Conservation (phyloP, 495 filamentous ascomycete genomes). For the Schizothecium vesticola region DNA sequence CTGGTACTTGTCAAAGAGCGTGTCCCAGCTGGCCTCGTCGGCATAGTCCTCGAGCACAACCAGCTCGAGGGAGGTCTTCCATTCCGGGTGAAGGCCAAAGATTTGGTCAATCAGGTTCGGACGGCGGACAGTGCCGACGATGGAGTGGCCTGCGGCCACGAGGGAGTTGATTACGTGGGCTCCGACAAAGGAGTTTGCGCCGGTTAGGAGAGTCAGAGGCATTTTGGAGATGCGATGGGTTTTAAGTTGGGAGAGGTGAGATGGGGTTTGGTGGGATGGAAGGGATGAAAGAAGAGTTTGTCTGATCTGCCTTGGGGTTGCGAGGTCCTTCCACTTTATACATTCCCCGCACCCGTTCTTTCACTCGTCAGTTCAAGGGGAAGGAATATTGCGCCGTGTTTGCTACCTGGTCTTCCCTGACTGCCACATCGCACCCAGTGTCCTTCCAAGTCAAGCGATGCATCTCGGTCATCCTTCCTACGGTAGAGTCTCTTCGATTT, state of each 20-base stretch:
- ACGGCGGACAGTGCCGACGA: conserved; percentile 17
- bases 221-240: conserved; percentile 12
- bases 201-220: conserved; percentile 33
- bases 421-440: not conserved
- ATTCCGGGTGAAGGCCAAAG: conserved; percentile 23
- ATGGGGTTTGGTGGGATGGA: not conserved
- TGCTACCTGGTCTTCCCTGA: too few species aligned
- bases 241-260: not conserved
- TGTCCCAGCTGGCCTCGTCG: conserved; percentile 16
- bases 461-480: not conserved
- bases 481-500: not conserved
- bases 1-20: conserved; percentile 8
- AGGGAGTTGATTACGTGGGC: conserved; percentile 33
- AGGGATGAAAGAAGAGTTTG: not conserved
- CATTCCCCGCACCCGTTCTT: not conserved
- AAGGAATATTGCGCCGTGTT: not conserved
- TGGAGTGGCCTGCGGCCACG: conserved; percentile 18
- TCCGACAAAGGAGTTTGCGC: conserved; percentile 34
- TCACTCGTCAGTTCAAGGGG: not conserved
- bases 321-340: not conserved
- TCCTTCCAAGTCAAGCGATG: not conserved
- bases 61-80: conserved; percentile 15
- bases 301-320: not conserved
- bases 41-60: conserved; percentile 15
- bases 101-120: conserved; percentile 18